A percentile compares a stretch with the other conserved stretches of the same genome.
Evolutionary conservation across 176 grass and related monocot genomes (phyloP).

Genomic region (Oryza punctata): DNA sequence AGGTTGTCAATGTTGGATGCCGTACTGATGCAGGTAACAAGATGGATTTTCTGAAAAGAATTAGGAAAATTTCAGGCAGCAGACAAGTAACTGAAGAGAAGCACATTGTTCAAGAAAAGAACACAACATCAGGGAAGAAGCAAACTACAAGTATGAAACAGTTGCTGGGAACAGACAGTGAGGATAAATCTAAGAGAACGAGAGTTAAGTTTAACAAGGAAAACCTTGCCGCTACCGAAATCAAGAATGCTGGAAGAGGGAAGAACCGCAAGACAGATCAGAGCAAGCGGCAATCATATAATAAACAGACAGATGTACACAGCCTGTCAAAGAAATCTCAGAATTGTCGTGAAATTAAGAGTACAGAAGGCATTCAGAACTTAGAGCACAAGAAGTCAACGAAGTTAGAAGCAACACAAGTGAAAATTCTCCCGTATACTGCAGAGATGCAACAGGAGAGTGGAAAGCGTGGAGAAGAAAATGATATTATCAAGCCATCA

Average conservation of each 20-base stretch:
- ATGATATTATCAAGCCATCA: neutral
- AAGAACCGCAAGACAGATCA: slow-evolving; percentile 36
- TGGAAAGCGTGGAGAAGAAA: neutral
- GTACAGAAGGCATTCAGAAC: slow-evolving; percentile 17
- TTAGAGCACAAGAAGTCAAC: slow-evolving; percentile 26
- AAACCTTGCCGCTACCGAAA: slow-evolving; percentile 15
- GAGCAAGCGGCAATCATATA: slow-evolving; percentile 27
- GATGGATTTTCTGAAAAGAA: slow-evolving; percentile 43
- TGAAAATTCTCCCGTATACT: neutral
- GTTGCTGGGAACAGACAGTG: slow-evolving; percentile 34
- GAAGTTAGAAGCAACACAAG: slow-evolving; percentile 25
- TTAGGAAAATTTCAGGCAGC: slow-evolving; percentile 40
- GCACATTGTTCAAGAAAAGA: slow-evolving; percentile 31
- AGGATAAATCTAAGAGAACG: slow-evolving; percentile 29
- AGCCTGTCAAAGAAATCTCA: slow-evolving; percentile 11
- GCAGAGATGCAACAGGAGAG: slow-evolving; percentile 4
- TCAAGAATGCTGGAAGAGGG: slow-evolving; percentile 27
- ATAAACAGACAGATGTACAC: slow-evolving; percentile 38
- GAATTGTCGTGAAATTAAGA: slow-evolving; percentile 8
- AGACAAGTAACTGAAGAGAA: slow-evolving; percentile 33
- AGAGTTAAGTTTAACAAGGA: slow-evolving; percentile 46
- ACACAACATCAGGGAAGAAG: slow-evolving; percentile 28
- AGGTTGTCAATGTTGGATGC: slow-evolving; percentile 12
- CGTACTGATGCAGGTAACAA: slow-evolving; percentile 39
- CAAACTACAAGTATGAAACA: slow-evolving; percentile 26